Percentiles rank a stretch among this genome's conserved stretches.
These are phyloP conservation scores for Xylaria sp. DNA, from an alignment of 2,329 filamentous ascomycete species.

Conservation along the genomic window DNA sequence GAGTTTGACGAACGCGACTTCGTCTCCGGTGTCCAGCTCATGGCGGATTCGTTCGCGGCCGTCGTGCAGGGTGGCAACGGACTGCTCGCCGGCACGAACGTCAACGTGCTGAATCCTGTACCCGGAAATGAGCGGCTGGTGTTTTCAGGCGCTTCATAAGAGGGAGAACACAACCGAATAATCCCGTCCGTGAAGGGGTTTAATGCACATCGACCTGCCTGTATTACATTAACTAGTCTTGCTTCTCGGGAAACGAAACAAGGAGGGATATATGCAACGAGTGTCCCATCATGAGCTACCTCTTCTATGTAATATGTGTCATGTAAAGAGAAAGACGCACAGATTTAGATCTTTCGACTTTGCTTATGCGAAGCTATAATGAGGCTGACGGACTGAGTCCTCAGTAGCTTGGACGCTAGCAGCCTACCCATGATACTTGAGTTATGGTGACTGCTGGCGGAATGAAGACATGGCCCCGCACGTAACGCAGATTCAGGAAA, in stretches of 20 bases:
- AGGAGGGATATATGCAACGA: neutral
- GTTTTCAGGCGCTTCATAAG: slow-evolving; percentile 48
- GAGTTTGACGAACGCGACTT: slow-evolving; percentile 66
- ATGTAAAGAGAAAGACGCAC: neutral
- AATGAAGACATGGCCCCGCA: neutral
- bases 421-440: too few species aligned
- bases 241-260: neutral
- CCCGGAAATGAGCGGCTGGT: slow-evolving; percentile 59
- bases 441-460: too few species aligned
- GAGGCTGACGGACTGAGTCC: neutral
- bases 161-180: neutral
- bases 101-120: slow-evolving; percentile 60
- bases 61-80: slow-evolving; percentile 65
- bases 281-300: neutral
- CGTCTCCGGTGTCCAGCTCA: slow-evolving; percentile 66
- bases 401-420: too few species aligned
- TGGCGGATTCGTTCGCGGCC: slow-evolving; percentile 62
- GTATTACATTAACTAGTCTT: neutral
- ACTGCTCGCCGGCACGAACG: slow-evolving; percentile 54
- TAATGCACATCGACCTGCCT: too few species aligned
- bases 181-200: too few species aligned
- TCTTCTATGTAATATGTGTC: neutral
- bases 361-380: neutral
- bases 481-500: neutral
- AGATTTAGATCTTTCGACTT: neutral